Evolutionary conservation across 1,284 basidiomycete species (phyloP).

Genomic region (Cryptococcus wingfieldii): DNA sequence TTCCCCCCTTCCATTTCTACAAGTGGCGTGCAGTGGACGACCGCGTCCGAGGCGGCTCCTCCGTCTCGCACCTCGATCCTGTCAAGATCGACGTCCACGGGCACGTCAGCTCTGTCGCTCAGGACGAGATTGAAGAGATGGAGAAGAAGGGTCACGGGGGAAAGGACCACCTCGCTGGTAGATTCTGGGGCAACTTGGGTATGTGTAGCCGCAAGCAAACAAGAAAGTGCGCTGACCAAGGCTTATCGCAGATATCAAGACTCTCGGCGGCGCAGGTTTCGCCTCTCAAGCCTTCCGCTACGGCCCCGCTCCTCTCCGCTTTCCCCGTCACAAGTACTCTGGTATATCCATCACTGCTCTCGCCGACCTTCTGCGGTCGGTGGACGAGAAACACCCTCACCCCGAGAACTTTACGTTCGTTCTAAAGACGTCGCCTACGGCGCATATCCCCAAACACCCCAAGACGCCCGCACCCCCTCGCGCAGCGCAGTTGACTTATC

Average conservation of each 20-base stretch:
- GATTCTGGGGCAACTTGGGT: slow-evolving; percentile 39
- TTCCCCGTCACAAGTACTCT: slow-evolving; percentile 23
- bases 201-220: background rate
- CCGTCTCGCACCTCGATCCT: slow-evolving; percentile 44
- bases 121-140: background rate
- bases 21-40: slow-evolving; percentile 51
- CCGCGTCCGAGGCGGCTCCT: slow-evolving; percentile 50
- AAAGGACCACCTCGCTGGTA: slow-evolving; percentile 8
- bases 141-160: background rate
- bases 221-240: background rate
- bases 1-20: slow-evolving; percentile 36
- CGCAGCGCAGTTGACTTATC: slow-evolving; percentile 48
- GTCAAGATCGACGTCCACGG: slow-evolving; percentile 14
- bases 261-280: slow-evolving; percentile 54
- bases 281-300: slow-evolving; percentile 51
- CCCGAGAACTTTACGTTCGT: slow-evolving; percentile 46
- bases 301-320: slow-evolving; percentile 26
- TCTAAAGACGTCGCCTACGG: slow-evolving; percentile 41
- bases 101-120: background rate
- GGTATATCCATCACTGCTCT: slow-evolving; percentile 27
- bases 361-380: slow-evolving; percentile 6
- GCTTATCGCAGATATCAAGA: slow-evolving; percentile 46
- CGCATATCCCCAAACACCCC: slow-evolving; percentile 37
- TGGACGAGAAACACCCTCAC: slow-evolving; percentile 1
- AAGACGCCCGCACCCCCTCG: slow-evolving; percentile 27